Evolutionary conservation across 2,329 filamentous ascomycete species (phyloP), one percentile per base, ranked within the genome.

Genomic region (Hymenoscyphus infarciens): DNA sequence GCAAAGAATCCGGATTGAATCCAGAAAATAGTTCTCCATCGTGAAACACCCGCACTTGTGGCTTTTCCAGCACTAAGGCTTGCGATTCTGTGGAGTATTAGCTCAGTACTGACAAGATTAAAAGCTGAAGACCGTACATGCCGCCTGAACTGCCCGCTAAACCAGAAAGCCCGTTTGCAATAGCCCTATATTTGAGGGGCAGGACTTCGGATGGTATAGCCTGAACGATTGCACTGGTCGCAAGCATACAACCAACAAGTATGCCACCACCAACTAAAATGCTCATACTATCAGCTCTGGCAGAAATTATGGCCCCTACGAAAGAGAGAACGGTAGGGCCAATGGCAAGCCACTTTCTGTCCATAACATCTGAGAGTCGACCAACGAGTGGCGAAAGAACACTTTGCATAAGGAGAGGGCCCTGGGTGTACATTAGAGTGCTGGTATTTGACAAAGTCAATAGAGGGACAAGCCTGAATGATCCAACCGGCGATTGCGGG

Each of bases 21-120:
- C 82, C 82, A 85, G 69, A 83, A 85, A 66, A 85, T 84, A 66
- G 79, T 78, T 1, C 83, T 76, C 82, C 82, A 85, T 22, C 82
- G 82, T 0, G 71, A 74, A 0, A 75, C 65, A 59, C 75, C 74
- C 13, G 77, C 70, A 63, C 82, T 81, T 0, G 82, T 83, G 2
- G 83, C 78, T 7, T 77, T 81, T 2, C 82, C 83, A 6, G 82
- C 81, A 29, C 79, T 78, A 4, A 85, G 74, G 13, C n/a, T 25
- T 10, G 45, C 45, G 3, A 22, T 52, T 52, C 45, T 52, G 13
- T 25, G 19, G 13, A 52, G 19, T 25, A 25, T 52, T 22, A 52
- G 45, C 22, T 13, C 4, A 7, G 16, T 49, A 10, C 7, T 11
- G 6, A 45, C 39, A 19, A 45, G 4, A 45, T 8, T 45, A 19